A percentile compares a stretch with the other conserved stretches of the same genome.
These are phyloP conservation scores for Thelonectria olida DNA, from an alignment of 2,329 filamentous ascomycete species.

Conservation along the genomic window DNA sequence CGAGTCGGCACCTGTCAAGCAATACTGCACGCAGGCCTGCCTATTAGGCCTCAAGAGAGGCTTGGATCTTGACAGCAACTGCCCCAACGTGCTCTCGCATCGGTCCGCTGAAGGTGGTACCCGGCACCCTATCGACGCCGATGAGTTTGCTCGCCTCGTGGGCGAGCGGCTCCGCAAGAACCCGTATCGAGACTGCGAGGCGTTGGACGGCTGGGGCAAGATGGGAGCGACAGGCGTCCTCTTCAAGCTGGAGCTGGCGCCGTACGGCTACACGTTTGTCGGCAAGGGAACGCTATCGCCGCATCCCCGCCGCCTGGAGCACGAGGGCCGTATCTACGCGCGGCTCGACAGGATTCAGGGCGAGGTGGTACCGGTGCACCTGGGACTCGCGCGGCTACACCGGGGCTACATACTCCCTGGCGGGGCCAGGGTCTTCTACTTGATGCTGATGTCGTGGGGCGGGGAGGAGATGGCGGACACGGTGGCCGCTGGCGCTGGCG, in stretches of 20 bases:
- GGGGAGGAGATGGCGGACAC: no score
- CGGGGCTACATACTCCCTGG: slow-evolving; percentile 28
- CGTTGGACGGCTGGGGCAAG: slow-evolving; percentile 16
- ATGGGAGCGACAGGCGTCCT: slow-evolving; percentile 21
- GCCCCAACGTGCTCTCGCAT: slow-evolving; percentile 33
- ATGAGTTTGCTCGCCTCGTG: slow-evolving; percentile 18
- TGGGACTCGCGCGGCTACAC: slow-evolving; percentile 22
- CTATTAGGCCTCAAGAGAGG: slow-evolving; percentile 33
- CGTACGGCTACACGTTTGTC: slow-evolving; percentile 34
- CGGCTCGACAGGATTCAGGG: slow-evolving; percentile 33
- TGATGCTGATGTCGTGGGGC: slow-evolving; percentile 40
- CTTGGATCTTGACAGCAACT: slow-evolving; percentile 27
- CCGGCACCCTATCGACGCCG: slow-evolving; percentile 24
- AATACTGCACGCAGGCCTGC: slow-evolving; percentile 36
- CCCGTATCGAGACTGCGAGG: slow-evolving; percentile 23
- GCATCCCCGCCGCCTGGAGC: slow-evolving; percentile 6
- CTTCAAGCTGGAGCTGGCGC: slow-evolving; percentile 31
- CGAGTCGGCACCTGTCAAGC: slow-evolving; percentile 16
- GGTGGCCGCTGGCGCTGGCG: neutral
- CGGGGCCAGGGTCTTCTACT: slow-evolving; percentile 22
- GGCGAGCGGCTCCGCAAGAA: slow-evolving; percentile 12
- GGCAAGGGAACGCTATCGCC: slow-evolving; percentile 29
- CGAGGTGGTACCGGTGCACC: slow-evolving; percentile 27
- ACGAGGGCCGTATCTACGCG: slow-evolving; percentile 31
- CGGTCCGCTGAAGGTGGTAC: slow-evolving; percentile 7